Evolutionary conservation across 495 filamentous ascomycete genomes (phyloP).

Genomic region (Talaromyces proteolyticus): DNA sequence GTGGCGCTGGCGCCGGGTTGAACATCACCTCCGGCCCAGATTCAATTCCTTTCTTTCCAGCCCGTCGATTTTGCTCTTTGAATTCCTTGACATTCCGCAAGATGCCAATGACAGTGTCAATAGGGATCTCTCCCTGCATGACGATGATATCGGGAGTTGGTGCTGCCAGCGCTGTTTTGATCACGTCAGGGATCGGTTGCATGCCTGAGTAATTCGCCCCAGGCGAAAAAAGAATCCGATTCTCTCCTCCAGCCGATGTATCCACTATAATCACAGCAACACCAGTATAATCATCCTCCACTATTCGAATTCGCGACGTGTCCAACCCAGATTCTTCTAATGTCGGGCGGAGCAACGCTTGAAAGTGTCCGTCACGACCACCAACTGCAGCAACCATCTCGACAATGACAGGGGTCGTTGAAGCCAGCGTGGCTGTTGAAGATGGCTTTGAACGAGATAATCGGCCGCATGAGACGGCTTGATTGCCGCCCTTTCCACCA

Average conservation of each 20-base stretch:
- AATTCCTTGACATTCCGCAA: slow-evolving; percentile 33
- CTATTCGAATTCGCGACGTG: slow-evolving; percentile 41
- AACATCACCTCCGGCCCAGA: slow-evolving; percentile 55
- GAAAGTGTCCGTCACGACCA: slow-evolving; percentile 42
- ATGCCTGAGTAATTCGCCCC: slow-evolving; percentile 67
- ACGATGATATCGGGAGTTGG: slow-evolving; percentile 62
- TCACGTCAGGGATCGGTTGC: slow-evolving; percentile 32
- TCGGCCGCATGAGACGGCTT: slow-evolving; percentile 75
- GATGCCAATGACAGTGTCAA: slow-evolving; percentile 62
- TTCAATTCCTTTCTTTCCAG: slow-evolving; percentile 39
- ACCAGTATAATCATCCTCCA: slow-evolving; percentile 59
- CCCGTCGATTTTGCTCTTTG: slow-evolving; percentile 37
- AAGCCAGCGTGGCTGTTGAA: slow-evolving; percentile 10
- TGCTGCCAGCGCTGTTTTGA: slow-evolving; percentile 26
- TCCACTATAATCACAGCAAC: slow-evolving; percentile 83
- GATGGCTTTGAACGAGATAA: slow-evolving; percentile 42
- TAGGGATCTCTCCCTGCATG: slow-evolving; percentile 84
- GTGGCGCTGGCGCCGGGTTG: slow-evolving; percentile 80
- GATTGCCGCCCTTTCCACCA: slow-evolving; percentile 95
- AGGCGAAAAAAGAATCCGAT: slow-evolving; percentile 75
- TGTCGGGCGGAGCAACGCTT: slow-evolving; percentile 29
- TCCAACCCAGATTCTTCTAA: slow-evolving; percentile 59
- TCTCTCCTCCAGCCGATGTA: slow-evolving; percentile 69
- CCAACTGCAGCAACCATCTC: slow-evolving; percentile 85
- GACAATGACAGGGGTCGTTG: slow-evolving; percentile 49